Conservation (phyloP, 306 rosid species). For the Quercus robur region DNA sequence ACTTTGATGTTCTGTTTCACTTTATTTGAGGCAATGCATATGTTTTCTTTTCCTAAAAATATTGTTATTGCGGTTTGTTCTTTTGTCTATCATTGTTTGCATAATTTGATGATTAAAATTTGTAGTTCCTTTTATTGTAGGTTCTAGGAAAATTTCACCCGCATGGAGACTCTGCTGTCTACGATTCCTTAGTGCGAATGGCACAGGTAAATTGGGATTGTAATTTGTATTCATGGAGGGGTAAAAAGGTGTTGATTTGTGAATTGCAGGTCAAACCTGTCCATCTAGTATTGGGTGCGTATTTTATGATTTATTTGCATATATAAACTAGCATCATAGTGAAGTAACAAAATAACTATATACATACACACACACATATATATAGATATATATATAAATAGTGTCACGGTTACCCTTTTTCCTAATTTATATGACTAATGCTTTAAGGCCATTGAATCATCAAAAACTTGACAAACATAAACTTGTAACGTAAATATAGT, state of each 20-base stretch:
- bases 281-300: not conserved
- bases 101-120: not conserved
- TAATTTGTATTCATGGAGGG: not conserved
- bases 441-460: not conserved
- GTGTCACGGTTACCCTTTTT: not conserved
- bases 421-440: not conserved
- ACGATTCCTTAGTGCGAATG: conserved; percentile 96
- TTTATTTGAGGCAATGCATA: not conserved
- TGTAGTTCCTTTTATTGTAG: conserved; percentile 30
- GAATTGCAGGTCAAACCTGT: not conserved
- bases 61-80: not conserved
- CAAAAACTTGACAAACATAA: not conserved
- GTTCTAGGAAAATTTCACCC: conserved; percentile 97
- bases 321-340: not conserved
- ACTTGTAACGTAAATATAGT: not conserved
- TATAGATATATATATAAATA: not conserved
- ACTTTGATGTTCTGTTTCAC: not conserved
- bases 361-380: no score
- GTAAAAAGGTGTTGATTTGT: not conserved
- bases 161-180: conserved; percentile 92
- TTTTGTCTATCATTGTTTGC: not conserved
- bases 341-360: not conserved
- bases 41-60: not conserved
- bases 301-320: not conserved
- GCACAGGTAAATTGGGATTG: conserved; percentile 67